Evolutionary conservation across 2,329 filamentous ascomycete species (phyloP), one percentile per base, ranked within the genome.

Genomic region (Cercospora zeina): DNA sequence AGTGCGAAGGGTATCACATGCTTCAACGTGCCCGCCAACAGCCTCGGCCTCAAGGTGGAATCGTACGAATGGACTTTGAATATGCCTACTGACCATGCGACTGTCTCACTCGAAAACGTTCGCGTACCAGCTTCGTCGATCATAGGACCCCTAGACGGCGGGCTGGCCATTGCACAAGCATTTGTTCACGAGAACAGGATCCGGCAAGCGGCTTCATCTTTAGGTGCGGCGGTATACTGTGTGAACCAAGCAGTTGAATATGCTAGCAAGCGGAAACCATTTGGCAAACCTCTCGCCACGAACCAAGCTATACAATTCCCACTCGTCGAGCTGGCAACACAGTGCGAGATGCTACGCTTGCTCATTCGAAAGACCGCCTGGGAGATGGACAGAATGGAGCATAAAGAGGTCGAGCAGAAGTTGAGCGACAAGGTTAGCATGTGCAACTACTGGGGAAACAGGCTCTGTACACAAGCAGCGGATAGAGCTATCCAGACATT

Each of bases 171-270:
- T 54, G 85, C 85, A 0, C 85, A 87, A 75, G 85, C 85, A 1
- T 87, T 88, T 71, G 84, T 87, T 2, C 84, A 87, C 72, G 85
- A 88, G 69, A 87, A 87, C 72, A 81, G 85, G 49, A 84, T 87
- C 67, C 80, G 85, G n/a, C 85, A 88, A 75, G 85, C 85, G 1
- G 84, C 85, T 1, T 84, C 81, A 8, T 85, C 82, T 0, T 81
- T 85, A 42, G 84, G 85, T 47, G 81, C 85, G 1, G 84, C 85
- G 7, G 76, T 80, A 53, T 88, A 82, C 74, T 88, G 85, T 72
- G 78, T 87, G 57, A 80, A 84, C 45, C 77, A 82, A 66, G 82
- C 79, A 42, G 80, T 87, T 54, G 76, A 79, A 65, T 84, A 87
- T 70, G 84, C 85, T 4, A 80, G 81, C 51, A 69, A 76, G 13